A percentile compares a stretch with the other conserved stretches of the same genome.
These are phyloP conservation scores for Colletotrichum sp. DNA, from an alignment of 2,329 filamentous ascomycete species.

Conservation along the genomic window DNA sequence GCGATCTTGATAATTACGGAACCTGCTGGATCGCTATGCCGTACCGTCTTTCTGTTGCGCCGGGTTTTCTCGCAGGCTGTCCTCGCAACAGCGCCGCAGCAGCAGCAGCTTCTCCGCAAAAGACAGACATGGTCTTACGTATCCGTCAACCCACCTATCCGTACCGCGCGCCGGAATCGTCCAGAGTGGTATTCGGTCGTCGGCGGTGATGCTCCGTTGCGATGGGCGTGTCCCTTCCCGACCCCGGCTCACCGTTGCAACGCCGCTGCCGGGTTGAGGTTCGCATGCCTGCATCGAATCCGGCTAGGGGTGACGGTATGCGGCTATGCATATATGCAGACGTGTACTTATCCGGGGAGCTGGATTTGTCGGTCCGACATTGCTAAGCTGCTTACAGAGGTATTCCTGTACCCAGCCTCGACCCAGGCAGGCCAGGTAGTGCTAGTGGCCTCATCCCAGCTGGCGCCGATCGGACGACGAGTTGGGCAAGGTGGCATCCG, in stretches of 20 bases:
- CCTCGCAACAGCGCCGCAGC: background rate
- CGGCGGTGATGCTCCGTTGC: conserved; percentile 8
- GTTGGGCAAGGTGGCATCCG: conserved; percentile 13
- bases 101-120: background rate
- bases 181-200: conserved; percentile 17
- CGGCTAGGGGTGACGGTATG: background rate
- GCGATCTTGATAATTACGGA: conserved; percentile 2
- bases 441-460: background rate
- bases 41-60: background rate
- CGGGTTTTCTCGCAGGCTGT: background rate
- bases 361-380: background rate
- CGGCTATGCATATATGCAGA: background rate
- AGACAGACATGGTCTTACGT: background rate
- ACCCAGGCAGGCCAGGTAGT: background rate
- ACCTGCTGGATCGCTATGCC: background rate
- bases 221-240: background rate
- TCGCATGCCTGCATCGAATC: background rate
- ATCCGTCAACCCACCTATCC: background rate
- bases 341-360: background rate
- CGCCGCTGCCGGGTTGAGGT: background rate
- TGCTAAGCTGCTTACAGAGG: background rate
- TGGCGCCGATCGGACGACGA: conserved; percentile 11
- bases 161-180: background rate
- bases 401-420: background rate
- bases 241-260: conserved; percentile 4